These are phyloP conservation scores for Camellia sinensis DNA, from an alignment of 148 eudicot genomes.

Conservation along the genomic window DNA sequence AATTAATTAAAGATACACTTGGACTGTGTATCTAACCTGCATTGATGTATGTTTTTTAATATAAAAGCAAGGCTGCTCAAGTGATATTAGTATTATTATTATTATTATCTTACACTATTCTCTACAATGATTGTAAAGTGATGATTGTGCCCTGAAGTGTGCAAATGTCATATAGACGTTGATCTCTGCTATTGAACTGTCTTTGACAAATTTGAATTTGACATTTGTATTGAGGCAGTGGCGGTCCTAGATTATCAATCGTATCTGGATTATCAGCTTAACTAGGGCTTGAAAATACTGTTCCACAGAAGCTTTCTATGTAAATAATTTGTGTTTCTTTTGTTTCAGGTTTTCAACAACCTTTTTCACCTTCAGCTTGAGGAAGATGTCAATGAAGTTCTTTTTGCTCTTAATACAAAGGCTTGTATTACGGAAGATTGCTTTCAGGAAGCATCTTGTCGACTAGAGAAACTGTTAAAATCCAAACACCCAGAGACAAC, in stretches of 20 bases:
- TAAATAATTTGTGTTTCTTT: neutral
- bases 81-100: neutral
- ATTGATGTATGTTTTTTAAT: neutral
- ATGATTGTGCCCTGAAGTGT: neutral
- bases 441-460: slow-evolving; percentile 48
- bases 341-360: slow-evolving; percentile 66
- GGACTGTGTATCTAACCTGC: neutral
- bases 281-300: slow-evolving; percentile 1
- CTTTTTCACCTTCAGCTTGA: slow-evolving; percentile 75
- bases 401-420: slow-evolving; percentile 66
- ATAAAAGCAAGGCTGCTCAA: neutral
- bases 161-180: neutral
- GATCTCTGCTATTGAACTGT: neutral
- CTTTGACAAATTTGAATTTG: neutral
- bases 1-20: neutral
- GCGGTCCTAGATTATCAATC: neutral
- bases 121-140: neutral
- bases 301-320: neutral
- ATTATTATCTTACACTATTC: neutral
- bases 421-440: slow-evolving; percentile 29
- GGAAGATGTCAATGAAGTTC: slow-evolving; percentile 89
- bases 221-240: neutral
- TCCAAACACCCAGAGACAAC: slow-evolving; percentile 44
- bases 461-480: slow-evolving; percentile 47
- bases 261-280: neutral